Percentiles rank a stretch among this genome's conserved stretches.
Evolutionary conservation across 2,329 filamentous ascomycete genomes (phyloP).

Genomic region (Claviceps maximensis): DNA sequence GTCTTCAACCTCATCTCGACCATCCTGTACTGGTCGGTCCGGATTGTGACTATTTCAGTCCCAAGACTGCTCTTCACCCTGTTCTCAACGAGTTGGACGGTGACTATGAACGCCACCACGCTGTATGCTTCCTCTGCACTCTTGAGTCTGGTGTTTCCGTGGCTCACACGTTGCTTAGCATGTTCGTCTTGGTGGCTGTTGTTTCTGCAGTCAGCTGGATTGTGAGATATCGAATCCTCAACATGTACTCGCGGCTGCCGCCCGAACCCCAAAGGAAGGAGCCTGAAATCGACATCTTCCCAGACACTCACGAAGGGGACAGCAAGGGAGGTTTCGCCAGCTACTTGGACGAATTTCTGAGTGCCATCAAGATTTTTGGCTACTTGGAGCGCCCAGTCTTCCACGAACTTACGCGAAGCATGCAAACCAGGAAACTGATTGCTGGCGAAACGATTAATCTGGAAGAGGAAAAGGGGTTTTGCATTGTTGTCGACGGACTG

Average conservation of each 20-base stretch:
- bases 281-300: slow-evolving; percentile 87
- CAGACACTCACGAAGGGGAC: slow-evolving; percentile 80
- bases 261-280: slow-evolving; percentile 94
- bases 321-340: slow-evolving; percentile 86
- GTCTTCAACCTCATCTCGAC: slow-evolving; percentile 43
- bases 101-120: slow-evolving; percentile 98
- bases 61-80: slow-evolving; percentile 82
- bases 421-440: slow-evolving; percentile 95
- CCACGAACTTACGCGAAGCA: slow-evolving; percentile 90
- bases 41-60: slow-evolving; percentile 75
- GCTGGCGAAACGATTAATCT: slow-evolving; percentile 89
- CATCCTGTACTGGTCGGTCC: slow-evolving; percentile 65
- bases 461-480: slow-evolving; percentile 97
- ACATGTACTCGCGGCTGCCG: slow-evolving; percentile 89
- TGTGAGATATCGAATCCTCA: slow-evolving; percentile 86
- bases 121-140: slow-evolving; percentile 42
- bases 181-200: slow-evolving; percentile 63
- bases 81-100: slow-evolving; percentile 84
- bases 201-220: slow-evolving; percentile 87
- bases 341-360: slow-evolving; percentile 94
- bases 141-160: neutral
- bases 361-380: slow-evolving; percentile 97
- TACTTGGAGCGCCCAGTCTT: slow-evolving; percentile 95
- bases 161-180: slow-evolving; percentile 28
- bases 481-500: slow-evolving; percentile 87